Percentiles rank a stretch among this genome's conserved stretches.
phyloP scores from a whole-genome alignment of 2,329 filamentous ascomycete species.

The Ilyonectria robusta region DNA sequence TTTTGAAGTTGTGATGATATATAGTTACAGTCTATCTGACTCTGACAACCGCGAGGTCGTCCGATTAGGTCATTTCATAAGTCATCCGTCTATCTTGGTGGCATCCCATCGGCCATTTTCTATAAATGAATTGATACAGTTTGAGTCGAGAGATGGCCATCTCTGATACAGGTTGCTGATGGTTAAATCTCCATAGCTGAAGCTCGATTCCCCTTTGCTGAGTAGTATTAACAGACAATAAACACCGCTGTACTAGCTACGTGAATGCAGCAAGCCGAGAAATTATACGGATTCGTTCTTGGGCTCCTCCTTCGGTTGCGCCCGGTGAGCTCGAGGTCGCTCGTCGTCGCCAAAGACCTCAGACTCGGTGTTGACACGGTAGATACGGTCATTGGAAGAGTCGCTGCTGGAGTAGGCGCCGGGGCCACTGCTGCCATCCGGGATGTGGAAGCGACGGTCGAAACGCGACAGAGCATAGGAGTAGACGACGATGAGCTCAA shows the following conservation, averaged over 20 bases:
- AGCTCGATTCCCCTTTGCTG: slow-evolving; percentile 1
- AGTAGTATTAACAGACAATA: background rate
- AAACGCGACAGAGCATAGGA: slow-evolving; percentile 78
- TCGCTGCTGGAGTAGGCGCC: slow-evolving; percentile 60
- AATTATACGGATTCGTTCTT: slow-evolving; percentile 39
- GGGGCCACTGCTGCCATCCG: slow-evolving; percentile 75
- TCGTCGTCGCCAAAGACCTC: slow-evolving; percentile 46
- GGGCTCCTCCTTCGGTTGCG: slow-evolving; percentile 39
- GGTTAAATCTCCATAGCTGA: background rate
- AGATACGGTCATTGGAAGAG: slow-evolving; percentile 26
- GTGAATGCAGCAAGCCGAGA: background rate
- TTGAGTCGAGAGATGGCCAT: background rate
- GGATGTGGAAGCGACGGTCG: slow-evolving; percentile 82
- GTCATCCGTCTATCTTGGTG: slow-evolving; percentile 22
- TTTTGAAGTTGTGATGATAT: slow-evolving; percentile 10
- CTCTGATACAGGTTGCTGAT: background rate
- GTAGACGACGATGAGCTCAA: slow-evolving; percentile 80
- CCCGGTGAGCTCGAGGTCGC: slow-evolving; percentile 37
- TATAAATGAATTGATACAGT: slow-evolving; percentile 10
- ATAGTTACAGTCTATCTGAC: slow-evolving; percentile 18
- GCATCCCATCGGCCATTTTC: background rate
- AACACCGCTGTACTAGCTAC: background rate
- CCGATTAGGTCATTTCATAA: slow-evolving; percentile 21
- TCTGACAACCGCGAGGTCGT: slow-evolving; percentile 9
- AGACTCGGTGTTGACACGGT: slow-evolving; percentile 41